Evolutionary conservation across 2,329 filamentous ascomycete species (phyloP).

Genomic region (Fusarium sororula): DNA sequence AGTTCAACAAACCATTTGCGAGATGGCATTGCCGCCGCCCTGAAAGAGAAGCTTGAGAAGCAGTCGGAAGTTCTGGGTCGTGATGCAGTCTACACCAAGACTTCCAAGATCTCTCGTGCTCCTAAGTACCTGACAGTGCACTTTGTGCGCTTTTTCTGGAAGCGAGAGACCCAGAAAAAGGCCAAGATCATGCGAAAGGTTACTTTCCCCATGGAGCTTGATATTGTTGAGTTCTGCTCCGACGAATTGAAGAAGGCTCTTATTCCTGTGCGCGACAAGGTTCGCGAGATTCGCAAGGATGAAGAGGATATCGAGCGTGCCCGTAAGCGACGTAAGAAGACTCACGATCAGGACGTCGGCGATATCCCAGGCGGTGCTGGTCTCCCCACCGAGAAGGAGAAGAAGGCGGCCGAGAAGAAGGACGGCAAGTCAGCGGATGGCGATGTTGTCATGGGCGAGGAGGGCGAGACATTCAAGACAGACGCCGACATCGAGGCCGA

Average conservation of each 20-base stretch:
- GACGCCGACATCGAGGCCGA: conserved; percentile 93
- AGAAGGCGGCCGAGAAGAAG: conserved; percentile 61
- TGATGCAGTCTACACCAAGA: conserved; percentile 88
- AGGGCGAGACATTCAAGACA: conserved; percentile 80
- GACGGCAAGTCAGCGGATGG: conserved; percentile 62
- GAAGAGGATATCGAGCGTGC: conserved; percentile 92
- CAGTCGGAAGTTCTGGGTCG: conserved; percentile 79
- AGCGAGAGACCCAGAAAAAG: conserved; percentile 94
- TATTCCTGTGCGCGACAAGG: conserved; percentile 93
- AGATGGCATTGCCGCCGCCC: conserved; percentile 83
- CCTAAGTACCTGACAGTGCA: conserved; percentile 97
- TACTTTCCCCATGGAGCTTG: conserved; percentile 91
- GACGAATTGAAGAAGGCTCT: conserved; percentile 85
- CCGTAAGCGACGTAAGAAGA: conserved; percentile 87
- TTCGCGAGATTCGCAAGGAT: conserved; percentile 93
- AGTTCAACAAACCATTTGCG: conserved; percentile 86
- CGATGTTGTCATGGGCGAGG: conserved; percentile 73
- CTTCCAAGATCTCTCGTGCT: conserved; percentile 85
- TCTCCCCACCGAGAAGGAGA: conserved; percentile 61
- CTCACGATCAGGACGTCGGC: conserved; percentile 56
- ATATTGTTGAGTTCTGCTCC: conserved; percentile 94
- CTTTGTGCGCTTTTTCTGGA: conserved; percentile 99
- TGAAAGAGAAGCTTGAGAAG: conserved; percentile 94
- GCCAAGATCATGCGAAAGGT: conserved; percentile 99
- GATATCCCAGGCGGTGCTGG: conserved; percentile 58